Evolutionary conservation across 306 rosid species (phyloP), one percentile per base, ranked within the genome.

Genomic region (Ormosia semicastrata): DNA sequence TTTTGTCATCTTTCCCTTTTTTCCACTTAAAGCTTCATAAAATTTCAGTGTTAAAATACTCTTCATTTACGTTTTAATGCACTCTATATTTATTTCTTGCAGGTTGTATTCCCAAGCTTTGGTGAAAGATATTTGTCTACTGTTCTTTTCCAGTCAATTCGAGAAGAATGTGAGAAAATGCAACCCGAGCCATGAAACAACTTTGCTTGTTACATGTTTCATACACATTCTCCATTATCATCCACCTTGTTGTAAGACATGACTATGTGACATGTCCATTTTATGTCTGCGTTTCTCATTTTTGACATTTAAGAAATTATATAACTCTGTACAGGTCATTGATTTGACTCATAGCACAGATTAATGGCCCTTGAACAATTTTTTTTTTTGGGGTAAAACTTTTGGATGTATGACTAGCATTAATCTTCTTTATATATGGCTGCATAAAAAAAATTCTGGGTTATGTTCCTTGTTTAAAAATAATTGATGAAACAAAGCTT

Each of bases 111-210:
- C 89, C 98, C 92, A 4, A 92, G 99, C 88, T 93, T 90, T 71
- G 98, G 99, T 3, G 99, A 96, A 82, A 89, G 97, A 66, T 95
- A 95, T 60, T 82, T 96, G 44, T 92, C 98, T 59, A 50, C 97
- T 0, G 62, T 89, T 76, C 98, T 96, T 73, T 96, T 96, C 89
- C 88, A 96, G 86, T 87, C 97, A 7, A 92, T 96, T 68, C 87
- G 97, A 50, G 99, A 95, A 91, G 98, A 95, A 86, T 88, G 96
- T 37, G 99, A 93, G 90, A 87, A 89, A 54, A 93, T 96, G 99
- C 92, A 89, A 82, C 97, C 97, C 0, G 98, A 90, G 92, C 91
- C 89, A 50, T 95, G 92, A 94, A 82, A 44, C 36, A 71, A 36
- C 76, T 54, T 71, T 11, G 36, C 60, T 3, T 59, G 65, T 49